Conservation (phyloP, 2,329 filamentous ascomycete genomes). For the Paecilomyces sp. region DNA sequence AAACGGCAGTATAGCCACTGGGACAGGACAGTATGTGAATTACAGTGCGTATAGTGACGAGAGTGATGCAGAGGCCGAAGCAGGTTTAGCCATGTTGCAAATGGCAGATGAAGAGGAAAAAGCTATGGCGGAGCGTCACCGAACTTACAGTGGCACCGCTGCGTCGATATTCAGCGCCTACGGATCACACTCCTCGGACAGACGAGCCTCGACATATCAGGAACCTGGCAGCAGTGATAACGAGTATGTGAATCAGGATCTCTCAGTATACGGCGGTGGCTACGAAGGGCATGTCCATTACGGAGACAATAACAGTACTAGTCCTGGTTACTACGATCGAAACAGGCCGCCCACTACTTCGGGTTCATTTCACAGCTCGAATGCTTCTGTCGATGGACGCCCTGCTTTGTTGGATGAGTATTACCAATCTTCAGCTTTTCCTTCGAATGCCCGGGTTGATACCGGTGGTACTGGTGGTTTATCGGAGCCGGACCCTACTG, state of each 20-base stretch:
- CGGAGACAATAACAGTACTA: slow-evolving; percentile 40
- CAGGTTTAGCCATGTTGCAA: slow-evolving; percentile 74
- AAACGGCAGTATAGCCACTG: slow-evolving; percentile 42
- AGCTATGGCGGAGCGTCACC: slow-evolving; percentile 36
- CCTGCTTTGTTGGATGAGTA: slow-evolving; percentile 25
- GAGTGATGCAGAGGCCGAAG: slow-evolving; percentile 80
- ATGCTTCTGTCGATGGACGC: slow-evolving; percentile 17
- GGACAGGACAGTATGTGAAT: slow-evolving; percentile 37
- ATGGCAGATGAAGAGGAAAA: slow-evolving; percentile 75
- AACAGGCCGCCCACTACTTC: slow-evolving; percentile 13
- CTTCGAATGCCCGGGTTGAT: slow-evolving; percentile 65
- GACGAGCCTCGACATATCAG: slow-evolving; percentile 18
- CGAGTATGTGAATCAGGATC: slow-evolving; percentile 65
- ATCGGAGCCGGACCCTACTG: slow-evolving; percentile 59
- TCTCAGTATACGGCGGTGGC: slow-evolving; percentile 67
- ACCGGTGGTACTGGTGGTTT: slow-evolving; percentile 86
- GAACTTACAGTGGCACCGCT: slow-evolving; percentile 50
- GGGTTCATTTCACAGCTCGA: slow-evolving; percentile 20
- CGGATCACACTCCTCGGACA: slow-evolving; percentile 31
- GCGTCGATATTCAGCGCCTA: slow-evolving; percentile 43
- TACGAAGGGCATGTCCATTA: slow-evolving; percentile 58
- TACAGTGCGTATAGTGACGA: slow-evolving; percentile 57
- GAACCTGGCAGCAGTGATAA: slow-evolving; percentile 57
- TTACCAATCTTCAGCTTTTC: slow-evolving; percentile 37
- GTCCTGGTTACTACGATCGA: slow-evolving; percentile 11